Evolutionary conservation across 2,329 filamentous ascomycete species (phyloP), one percentile per base, ranked within the genome.

Genomic region (Paracoccidioides lutzii): DNA sequence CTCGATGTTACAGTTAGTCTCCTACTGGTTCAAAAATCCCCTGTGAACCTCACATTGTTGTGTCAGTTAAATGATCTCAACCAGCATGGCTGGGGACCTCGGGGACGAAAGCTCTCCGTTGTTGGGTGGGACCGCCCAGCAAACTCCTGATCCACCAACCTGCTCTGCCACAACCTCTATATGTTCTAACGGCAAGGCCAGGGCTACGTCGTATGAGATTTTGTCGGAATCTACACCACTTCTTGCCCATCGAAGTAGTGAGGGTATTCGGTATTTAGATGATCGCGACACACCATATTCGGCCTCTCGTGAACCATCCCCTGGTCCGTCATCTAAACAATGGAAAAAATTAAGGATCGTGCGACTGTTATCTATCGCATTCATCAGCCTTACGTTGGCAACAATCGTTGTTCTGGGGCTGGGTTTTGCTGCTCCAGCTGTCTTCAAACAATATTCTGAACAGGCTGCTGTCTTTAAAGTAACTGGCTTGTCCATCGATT

Each of bases 401-500:
- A 76, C 85, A 5, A 63, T 91, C 28, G 68, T 78, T 33, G 88
- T 95, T 62, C 83, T 96, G 57, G 71, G 86, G 14, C 74, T 91
- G 55, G 88, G 84, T 14, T 95, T 95, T 72, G 80, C 95, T 54
- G 81, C 86, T 0, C 90, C 91, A 1, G 83, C 85, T 14, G 81
- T 85, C 6, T 81, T 95, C 9, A 83, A 95, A 70, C 81, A 88
- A 66, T 98, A 98, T 70, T 88, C 87, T 51, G 85, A 91, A 71
- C 78, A 90, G 69, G 88, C 90, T 3, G 78, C 85, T 30, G 82
- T 91, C 15, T 81, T 98, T 61, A 82, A 90, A 66, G 88, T 93
- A 1, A 90, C 85, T 5, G 87, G 84, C 61, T 73, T 98, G 22
- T 89, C 90, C 1, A 83, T 98, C 58, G 87, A 93, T 64, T 88